Evolutionary conservation across 2,329 filamentous ascomycete genomes (phyloP).

Genomic region (Neonectria ditissima): DNA sequence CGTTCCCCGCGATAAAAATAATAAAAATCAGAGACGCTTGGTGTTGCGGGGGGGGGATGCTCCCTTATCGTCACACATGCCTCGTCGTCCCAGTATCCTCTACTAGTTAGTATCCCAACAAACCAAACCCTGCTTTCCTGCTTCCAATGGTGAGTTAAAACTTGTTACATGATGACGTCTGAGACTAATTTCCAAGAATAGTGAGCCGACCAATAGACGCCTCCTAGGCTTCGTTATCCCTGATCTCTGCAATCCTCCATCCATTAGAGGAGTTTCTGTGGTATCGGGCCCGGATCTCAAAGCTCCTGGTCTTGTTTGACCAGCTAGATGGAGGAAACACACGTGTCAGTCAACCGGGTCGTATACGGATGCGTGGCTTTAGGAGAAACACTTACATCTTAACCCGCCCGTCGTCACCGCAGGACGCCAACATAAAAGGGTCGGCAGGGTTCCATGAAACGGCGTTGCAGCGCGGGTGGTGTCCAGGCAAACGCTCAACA

Average conservation of each 20-base stretch:
- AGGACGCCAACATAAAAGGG: slow-evolving; percentile 87
- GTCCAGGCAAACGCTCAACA: slow-evolving; percentile 81
- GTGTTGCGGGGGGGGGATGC: slow-evolving; percentile 9
- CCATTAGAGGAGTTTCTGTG: slow-evolving; percentile 34
- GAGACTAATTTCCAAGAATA: slow-evolving; percentile 24
- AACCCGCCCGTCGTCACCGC: slow-evolving; percentile 87
- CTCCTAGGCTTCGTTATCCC: slow-evolving; percentile 33
- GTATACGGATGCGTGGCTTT: background rate
- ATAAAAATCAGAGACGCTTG: slow-evolving; percentile 9
- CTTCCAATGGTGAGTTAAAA: slow-evolving; percentile 9
- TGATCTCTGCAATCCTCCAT: slow-evolving; percentile 35
- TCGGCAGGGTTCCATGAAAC: slow-evolving; percentile 90
- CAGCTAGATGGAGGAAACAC: slow-evolving; percentile 33
- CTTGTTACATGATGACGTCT: slow-evolving; percentile 1
- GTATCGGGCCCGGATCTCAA: slow-evolving; percentile 38
- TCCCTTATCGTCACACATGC: slow-evolving; percentile 6
- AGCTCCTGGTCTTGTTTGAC: slow-evolving; percentile 43
- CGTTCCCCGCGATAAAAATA: slow-evolving; percentile 8
- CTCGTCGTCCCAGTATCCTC: slow-evolving; percentile 12
- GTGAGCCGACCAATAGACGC: background rate
- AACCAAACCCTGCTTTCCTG: slow-evolving; percentile 13
- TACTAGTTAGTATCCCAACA: slow-evolving; percentile 22
- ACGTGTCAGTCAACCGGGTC: background rate
- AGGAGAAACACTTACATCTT: slow-evolving; percentile 75
- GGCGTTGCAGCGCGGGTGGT: slow-evolving; percentile 83